A percentile compares a stretch with the other conserved stretches of the same genome.
Conservation (phyloP, 495 filamentous ascomycete species). For the Aspergillus diversus region DNA sequence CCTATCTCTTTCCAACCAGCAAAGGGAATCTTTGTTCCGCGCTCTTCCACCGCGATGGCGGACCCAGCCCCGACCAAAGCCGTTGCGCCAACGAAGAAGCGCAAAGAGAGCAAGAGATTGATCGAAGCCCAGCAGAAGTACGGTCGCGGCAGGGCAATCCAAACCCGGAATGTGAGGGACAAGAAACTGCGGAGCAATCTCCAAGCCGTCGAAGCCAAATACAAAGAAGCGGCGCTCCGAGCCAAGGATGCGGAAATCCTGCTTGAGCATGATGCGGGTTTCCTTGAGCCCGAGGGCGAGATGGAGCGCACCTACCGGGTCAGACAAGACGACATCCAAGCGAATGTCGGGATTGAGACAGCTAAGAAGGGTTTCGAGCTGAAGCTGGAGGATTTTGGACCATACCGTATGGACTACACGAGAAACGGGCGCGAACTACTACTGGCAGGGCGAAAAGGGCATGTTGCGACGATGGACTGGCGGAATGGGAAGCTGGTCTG, state of each 20-base stretch:
- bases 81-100: conserved; percentile 35
- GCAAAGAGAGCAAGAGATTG: conserved; percentile 44
- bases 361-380: conserved; percentile 93
- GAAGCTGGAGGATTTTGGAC: conserved; percentile 79
- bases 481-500: conserved; percentile 85
- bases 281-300: conserved; percentile 84
- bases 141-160: conserved; percentile 76
- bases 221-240: conserved; percentile 75
- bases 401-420: conserved; percentile 85
- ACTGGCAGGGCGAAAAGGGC: conserved; percentile 86
- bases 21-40: not conserved
- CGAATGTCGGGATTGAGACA: conserved; percentile 74
- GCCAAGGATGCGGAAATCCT: conserved; percentile 96
- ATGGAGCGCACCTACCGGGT: conserved; percentile 92
- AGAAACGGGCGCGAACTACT: conserved; percentile 84
- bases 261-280: conserved; percentile 83
- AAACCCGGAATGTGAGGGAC: conserved; percentile 64
- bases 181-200: conserved; percentile 88
- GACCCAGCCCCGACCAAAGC: conserved; percentile 39
- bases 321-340: conserved; percentile 81
- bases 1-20: conserved; percentile 5
- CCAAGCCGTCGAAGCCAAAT: conserved; percentile 74
- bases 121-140: conserved; percentile 76
- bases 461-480: conserved; percentile 98
- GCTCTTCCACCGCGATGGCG: conserved; percentile 21